These are phyloP conservation scores for Chlamydomonas sp. DNA, from an alignment of 139 green algal genomes.

Conservation along the genomic window DNA sequence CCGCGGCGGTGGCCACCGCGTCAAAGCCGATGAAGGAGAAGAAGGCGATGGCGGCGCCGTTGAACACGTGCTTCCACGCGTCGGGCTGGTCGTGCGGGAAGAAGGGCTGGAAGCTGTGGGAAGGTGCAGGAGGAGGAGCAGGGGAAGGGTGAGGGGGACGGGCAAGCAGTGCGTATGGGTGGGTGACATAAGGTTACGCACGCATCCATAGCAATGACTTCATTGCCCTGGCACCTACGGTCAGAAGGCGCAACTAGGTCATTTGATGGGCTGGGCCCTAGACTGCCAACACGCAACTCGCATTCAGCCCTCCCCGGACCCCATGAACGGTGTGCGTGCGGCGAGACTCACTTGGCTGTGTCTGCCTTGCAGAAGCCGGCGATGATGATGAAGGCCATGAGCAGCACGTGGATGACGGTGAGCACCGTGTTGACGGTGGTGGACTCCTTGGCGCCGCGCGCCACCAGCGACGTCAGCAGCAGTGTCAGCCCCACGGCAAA, in stretches of 20 bases:
- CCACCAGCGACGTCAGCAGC: constrained; percentile 54
- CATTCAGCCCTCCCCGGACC: background rate
- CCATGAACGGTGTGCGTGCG: background rate
- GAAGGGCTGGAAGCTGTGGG: constrained; percentile 40
- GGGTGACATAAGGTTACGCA: background rate
- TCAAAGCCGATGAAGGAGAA: constrained; percentile 65
- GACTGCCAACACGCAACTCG: background rate
- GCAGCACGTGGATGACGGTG: constrained; percentile 39
- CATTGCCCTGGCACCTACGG: background rate
- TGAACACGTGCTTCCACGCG: constrained; percentile 45
- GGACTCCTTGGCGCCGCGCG: constrained; percentile 65
- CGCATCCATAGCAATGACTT: background rate
- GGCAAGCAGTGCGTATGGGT: background rate
- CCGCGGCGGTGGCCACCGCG: constrained; percentile 73
- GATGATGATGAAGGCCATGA: constrained; percentile 66
- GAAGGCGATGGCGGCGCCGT: constrained; percentile 71
- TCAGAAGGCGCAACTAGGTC: too few species aligned
- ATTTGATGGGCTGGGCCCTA: too few species aligned
- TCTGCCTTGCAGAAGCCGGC: constrained; percentile 43
- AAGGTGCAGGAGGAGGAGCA: background rate
- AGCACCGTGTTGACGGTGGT: constrained; percentile 57
- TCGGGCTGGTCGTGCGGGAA: constrained; percentile 8
- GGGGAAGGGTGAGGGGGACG: too few species aligned
- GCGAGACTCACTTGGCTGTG: constrained; percentile 4
- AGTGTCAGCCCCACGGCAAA: constrained; percentile 47